Percentiles rank a stretch among this genome's conserved stretches.
These are phyloP conservation scores for Cupressus sempervirens DNA, from an alignment of 75 land plant species.

Conservation along the genomic window DNA sequence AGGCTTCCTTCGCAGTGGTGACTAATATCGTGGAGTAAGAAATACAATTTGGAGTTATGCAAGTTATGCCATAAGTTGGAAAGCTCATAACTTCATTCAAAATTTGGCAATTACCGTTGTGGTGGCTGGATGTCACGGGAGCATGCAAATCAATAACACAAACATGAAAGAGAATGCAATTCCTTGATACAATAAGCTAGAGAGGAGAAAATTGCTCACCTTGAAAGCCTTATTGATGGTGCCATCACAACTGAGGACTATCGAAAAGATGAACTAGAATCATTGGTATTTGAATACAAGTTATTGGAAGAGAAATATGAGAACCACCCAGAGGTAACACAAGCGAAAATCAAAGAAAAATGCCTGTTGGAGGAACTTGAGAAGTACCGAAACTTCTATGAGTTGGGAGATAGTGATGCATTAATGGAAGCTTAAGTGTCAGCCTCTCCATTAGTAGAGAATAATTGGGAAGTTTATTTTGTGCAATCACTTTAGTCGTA, in stretches of 20 bases:
- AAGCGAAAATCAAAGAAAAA: constrained; percentile 53
- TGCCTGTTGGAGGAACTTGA: constrained; percentile 70
- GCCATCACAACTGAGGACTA: constrained; percentile 16
- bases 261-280: constrained; percentile 17
- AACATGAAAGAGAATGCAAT: constrained; percentile 32
- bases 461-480: too few relatives aligned
- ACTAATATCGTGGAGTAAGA: too few relatives aligned
- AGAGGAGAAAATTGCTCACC: constrained; percentile 29
- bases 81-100: too few relatives aligned
- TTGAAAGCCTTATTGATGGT: constrained; percentile 26
- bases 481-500: too few relatives aligned
- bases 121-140: too few relatives aligned
- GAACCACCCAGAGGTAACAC: constrained; percentile 77
- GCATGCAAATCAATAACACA: too few relatives aligned
- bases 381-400: constrained; percentile 22
- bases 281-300: constrained; percentile 30
- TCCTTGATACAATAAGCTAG: constrained; percentile 15
- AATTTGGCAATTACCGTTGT: too few relatives aligned
- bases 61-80: too few relatives aligned
- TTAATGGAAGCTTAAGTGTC: constrained; percentile 57
- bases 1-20: too few relatives aligned
- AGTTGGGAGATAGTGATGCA: constrained; percentile 48
- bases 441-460: too few relatives aligned
- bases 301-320: constrained; percentile 77
- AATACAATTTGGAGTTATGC: too few relatives aligned